Percentiles rank a stretch among this genome's conserved stretches.
These are phyloP conservation scores for Xylaria flabelliformis DNA, from an alignment of 495 filamentous ascomycete genomes.

Conservation along the genomic window DNA sequence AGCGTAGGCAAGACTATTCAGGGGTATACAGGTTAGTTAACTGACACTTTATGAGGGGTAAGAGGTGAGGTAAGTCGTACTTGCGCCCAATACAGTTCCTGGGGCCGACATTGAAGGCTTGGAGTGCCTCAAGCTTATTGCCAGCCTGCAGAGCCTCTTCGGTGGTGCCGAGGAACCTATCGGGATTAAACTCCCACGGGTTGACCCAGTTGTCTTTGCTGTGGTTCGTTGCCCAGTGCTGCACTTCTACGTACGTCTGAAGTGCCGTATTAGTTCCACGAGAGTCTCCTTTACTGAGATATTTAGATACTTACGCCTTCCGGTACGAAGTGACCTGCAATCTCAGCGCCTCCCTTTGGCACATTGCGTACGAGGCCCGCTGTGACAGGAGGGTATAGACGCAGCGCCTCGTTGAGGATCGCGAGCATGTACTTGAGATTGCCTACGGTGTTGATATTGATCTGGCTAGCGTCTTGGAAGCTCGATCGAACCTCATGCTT, in stretches of 20 bases:
- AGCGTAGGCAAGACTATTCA: constrained; percentile 42
- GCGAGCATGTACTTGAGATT: constrained; percentile 62
- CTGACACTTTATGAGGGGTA: neutral
- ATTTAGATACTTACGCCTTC: constrained; percentile 34
- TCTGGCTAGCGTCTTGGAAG: constrained; percentile 59
- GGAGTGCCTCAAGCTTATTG: constrained; percentile 43
- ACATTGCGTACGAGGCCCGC: constrained; percentile 53
- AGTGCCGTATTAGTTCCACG: constrained; percentile 6
- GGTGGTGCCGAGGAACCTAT: constrained; percentile 43
- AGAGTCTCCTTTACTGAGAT: neutral
- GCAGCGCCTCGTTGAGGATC: constrained; percentile 63
- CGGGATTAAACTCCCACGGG: constrained; percentile 47
- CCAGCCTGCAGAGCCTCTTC: constrained; percentile 37
- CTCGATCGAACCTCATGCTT: constrained; percentile 57
- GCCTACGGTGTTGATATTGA: constrained; percentile 49
- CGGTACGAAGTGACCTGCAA: constrained; percentile 38
- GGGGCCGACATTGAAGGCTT: constrained; percentile 46
- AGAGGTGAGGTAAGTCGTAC: constrained; percentile 33
- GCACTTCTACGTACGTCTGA: constrained; percentile 44
- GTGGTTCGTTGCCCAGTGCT: constrained; percentile 48
- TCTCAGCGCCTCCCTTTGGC: constrained; percentile 35
- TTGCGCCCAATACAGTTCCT: constrained; percentile 51
- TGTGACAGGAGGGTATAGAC: constrained; percentile 64
- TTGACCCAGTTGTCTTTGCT: constrained; percentile 45
- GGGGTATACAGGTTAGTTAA: neutral